Evolutionary conservation across 768 basidiomycete species (phyloP), one percentile per base, ranked within the genome.

Genomic region (Lyophyllum semitale): DNA sequence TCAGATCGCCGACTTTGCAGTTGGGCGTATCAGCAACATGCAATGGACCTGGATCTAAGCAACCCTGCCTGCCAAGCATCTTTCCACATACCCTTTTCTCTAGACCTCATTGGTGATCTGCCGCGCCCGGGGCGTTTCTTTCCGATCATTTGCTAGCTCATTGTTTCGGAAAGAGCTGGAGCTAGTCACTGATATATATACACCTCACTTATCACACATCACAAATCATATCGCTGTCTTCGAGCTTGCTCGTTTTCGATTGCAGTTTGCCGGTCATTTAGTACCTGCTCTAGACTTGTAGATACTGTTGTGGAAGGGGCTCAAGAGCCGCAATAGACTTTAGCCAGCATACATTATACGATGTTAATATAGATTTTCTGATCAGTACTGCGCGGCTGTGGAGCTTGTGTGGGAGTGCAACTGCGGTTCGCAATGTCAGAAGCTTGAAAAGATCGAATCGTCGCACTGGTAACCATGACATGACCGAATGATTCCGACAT

Each of bases 1-100:
- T 0, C 0, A 58, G 7, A 74, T 91, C 37, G 82, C 85, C 1
- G 56, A 60, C 53, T 41, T 48, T 13, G 46, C 62, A 32, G 38
- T 78, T 9, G 89, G 89, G 12, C 84, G 87, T 57, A 65, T 91
- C 58, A 44, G 17, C 40, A 65, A 62, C 45, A 66, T 89, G 26
- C 64, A 58, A 8, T 90, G 89, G 87, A 23, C 37, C 17, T 87
- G 79, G 78, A 18, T 58, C 29, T 79, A 69, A 67, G 56, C 44
- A 52, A 42, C 47, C 22, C 15, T 44, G 13, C n/a, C 15, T 15
- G 8, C 2, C 40, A 13, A 8, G 37, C 42, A 47, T 38, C 33
- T 55, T 40, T 30, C 40, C 48, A 2, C n/a, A 41, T 38, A 27
- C 46, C 42, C 55, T 52, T 40, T 54, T 56, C 25, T 30, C 40